A percentile compares a stretch with the other conserved stretches of the same genome.
These are phyloP conservation scores for Sphagnum tenellum DNA, from an alignment of 225 moss, liverwort and hornwort genomes.

Conservation along the genomic window DNA sequence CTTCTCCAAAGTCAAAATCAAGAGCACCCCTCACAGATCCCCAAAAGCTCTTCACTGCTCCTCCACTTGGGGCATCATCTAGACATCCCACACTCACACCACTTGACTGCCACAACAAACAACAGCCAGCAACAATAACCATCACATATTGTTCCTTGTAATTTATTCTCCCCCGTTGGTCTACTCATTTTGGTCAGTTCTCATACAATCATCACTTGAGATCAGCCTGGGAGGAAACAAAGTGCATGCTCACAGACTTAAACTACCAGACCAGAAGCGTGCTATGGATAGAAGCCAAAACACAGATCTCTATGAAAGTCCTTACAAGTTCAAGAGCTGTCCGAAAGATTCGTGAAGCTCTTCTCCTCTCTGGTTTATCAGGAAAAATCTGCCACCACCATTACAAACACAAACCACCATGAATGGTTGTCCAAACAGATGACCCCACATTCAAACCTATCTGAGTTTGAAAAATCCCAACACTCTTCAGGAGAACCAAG, in stretches of 20 bases:
- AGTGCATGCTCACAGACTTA: too few relatives aligned
- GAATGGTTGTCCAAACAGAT: neutral
- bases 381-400: conserved; percentile 47
- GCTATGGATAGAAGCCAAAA: neutral
- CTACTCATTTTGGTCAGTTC: too few relatives aligned
- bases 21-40: conserved; percentile 53
- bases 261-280: neutral
- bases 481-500: too few relatives aligned
- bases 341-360: conserved; percentile 60
- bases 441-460: too few relatives aligned
- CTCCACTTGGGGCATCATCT: conserved; percentile 76
- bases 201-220: too few relatives aligned
- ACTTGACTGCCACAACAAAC: conserved; percentile 19
- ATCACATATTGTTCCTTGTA: too few relatives aligned
- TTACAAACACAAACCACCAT: neutral
- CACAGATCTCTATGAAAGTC: conserved; percentile 1
- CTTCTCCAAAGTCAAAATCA: conserved; percentile 90
- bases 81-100: conserved; percentile 76
- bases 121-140: neutral
- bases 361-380: conserved; percentile 77
- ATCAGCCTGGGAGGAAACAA: too few relatives aligned
- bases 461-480: too few relatives aligned
- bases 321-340: conserved; percentile 65
- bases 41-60: conserved; percentile 55
- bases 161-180: too few relatives aligned